These are phyloP conservation scores for Gremmenia infestans DNA, from an alignment of 2,329 filamentous ascomycete species.

Conservation along the genomic window DNA sequence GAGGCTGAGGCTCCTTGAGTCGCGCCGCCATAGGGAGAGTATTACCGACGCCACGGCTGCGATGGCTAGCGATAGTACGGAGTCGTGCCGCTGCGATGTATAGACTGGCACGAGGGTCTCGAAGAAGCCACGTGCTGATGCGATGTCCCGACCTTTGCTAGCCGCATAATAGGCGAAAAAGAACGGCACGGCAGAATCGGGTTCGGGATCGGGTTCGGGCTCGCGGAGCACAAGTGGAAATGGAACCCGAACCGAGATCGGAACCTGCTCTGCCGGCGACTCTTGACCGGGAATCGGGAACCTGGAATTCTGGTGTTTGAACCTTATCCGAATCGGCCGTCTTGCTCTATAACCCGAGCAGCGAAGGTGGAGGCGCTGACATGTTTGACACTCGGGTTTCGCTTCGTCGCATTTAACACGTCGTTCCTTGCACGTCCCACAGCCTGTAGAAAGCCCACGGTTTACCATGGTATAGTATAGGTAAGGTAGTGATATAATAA, in stretches of 20 bases:
- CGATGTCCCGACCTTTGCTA: not conserved
- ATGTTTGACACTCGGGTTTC: not conserved
- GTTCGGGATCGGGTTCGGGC: not conserved
- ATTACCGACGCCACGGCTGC: not conserved
- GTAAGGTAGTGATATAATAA: not conserved
- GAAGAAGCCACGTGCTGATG: not conserved
- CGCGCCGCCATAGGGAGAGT: not conserved
- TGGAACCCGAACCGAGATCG: no score
- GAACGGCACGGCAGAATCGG: not conserved
- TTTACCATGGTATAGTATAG: not conserved
- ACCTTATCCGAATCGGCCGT: not conserved
- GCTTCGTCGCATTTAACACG: not conserved
- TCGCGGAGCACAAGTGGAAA: not conserved
- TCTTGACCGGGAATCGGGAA: not conserved
- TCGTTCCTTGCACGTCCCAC: not conserved
- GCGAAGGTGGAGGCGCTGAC: not conserved
- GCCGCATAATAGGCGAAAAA: not conserved
- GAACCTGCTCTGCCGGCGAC: not conserved
- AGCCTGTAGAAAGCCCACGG: not conserved
- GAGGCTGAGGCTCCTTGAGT: not conserved
- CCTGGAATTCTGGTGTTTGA: not conserved
- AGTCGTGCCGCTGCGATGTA: not conserved
- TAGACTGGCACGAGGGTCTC: not conserved
- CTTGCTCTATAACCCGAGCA: not conserved
- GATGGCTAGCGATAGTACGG: not conserved